Evolutionary conservation across 2,329 filamentous ascomycete genomes (phyloP), one percentile per base, ranked within the genome.

Genomic region (Capronia coronata): DNA sequence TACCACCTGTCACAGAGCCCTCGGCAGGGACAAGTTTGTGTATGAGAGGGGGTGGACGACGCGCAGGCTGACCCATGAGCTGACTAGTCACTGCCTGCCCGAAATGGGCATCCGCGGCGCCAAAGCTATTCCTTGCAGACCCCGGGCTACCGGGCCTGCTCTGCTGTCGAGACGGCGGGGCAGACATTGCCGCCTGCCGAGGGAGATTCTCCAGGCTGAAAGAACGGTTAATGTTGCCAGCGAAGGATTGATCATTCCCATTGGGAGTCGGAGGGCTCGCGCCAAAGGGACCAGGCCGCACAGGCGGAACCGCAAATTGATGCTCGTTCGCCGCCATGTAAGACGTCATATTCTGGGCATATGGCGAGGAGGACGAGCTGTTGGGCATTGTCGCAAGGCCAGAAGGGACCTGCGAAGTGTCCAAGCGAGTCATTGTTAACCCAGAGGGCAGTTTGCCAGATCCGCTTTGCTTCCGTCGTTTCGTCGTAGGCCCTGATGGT

Each of bases 21-120:
- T 94, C 86, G 23, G 77, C 78, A 0, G 90, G 89, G 29, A 93
- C 87, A 54, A 95, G 76, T 65, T 90, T 91, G 64, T 87, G 83
- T 18, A 94, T 91, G 14, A 78, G 77, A 1, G 83, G 79, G 2
- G 77, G 68, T 14, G 73, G 72, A 23, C 75, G 70, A n/a, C 75
- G 70, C 42, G 72, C 72, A 48, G 76, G 75, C 23, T 55, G 55
- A 14, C 49, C 43, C 34, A 59, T 48, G 10, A 55, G 59, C 58
- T 54, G 65, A 61, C 34, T 58, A 35, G 32, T 57, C 44, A 41
- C 64, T 63, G 52, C 57, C 59, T 54, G 68, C 61, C 46, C 54
- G 51, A 56, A 52, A 42, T 54, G 49, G 50, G 40, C 61, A 59
- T 57, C 71, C 62, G 49, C 66, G 61, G 52, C 73, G 62, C 43